Percentiles rank a stretch among this genome's conserved stretches.
phyloP scores from a whole-genome alignment of 2,329 filamentous ascomycete genomes.

The Aspergillus pseudoviridinutans region DNA sequence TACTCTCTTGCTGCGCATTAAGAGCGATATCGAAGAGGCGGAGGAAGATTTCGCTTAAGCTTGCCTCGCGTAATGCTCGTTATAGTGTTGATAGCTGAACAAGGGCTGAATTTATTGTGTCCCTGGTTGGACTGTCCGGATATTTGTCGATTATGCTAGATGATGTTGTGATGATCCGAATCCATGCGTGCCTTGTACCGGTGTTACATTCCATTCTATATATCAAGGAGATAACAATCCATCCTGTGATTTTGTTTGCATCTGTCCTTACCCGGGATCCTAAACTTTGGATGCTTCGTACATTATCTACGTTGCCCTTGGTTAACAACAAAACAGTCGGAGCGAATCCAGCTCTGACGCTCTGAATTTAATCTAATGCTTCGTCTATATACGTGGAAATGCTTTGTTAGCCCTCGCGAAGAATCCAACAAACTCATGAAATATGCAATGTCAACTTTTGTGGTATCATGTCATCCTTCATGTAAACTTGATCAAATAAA shows the following conservation, averaged over 20 bases:
- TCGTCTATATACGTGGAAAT: neutral
- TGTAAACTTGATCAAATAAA: constrained; percentile 1
- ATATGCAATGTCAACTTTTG: constrained; percentile 8
- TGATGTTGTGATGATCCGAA: neutral
- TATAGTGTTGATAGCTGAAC: neutral
- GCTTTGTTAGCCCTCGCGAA: too few species aligned
- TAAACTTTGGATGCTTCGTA: too few species aligned
- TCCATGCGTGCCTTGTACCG: too few species aligned
- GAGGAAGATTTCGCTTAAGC: constrained; percentile 64
- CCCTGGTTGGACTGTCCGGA: constrained; percentile 1
- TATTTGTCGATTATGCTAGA: neutral
- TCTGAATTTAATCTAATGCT: too few species aligned
- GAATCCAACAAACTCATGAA: neutral
- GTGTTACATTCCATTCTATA: neutral
- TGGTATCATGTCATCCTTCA: constrained; percentile 28
- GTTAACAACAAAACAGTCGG: too few species aligned
- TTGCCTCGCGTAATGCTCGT: constrained; percentile 4
- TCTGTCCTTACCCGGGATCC: too few species aligned
- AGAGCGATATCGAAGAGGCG: constrained; percentile 72
- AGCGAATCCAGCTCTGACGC: too few species aligned
- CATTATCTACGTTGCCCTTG: too few species aligned
- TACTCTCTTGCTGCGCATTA: constrained; percentile 73
- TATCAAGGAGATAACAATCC: neutral
- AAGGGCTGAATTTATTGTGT: neutral
- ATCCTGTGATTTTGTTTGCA: neutral